phyloP scores from a whole-genome alignment of 2,329 filamentous ascomycete species.

The Trichoderma sp. region DNA sequence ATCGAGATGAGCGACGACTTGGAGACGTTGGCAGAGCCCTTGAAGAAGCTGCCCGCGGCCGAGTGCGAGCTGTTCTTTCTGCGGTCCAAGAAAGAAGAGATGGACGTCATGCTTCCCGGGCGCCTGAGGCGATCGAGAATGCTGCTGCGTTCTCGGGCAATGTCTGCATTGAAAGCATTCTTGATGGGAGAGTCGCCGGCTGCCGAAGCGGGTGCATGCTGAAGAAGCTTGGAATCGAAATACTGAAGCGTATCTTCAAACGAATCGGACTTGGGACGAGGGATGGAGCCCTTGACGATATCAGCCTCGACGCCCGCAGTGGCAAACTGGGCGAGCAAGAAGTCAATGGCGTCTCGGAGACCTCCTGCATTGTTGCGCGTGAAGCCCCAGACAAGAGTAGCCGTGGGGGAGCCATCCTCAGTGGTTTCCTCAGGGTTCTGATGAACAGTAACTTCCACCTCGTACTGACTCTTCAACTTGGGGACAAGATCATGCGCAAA shows the following conservation, averaged over 20 bases:
- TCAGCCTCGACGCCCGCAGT: constrained; percentile 86
- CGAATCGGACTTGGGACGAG: constrained; percentile 96
- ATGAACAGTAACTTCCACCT: constrained; percentile 81
- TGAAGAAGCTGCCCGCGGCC: constrained; percentile 83
- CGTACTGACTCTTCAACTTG: constrained; percentile 89
- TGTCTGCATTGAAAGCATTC: constrained; percentile 78
- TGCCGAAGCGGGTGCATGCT: constrained; percentile 82
- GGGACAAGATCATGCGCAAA: constrained; percentile 79
- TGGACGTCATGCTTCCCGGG: constrained; percentile 90
- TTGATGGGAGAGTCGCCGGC: constrained; percentile 88
- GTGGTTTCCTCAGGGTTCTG: constrained; percentile 63
- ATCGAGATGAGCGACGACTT: constrained; percentile 96
- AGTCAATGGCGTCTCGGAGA: constrained; percentile 94
- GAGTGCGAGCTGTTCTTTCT: constrained; percentile 93
- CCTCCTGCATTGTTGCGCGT: constrained; percentile 97
- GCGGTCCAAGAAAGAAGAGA: constrained; percentile 93
- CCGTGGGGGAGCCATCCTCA: constrained; percentile 60
- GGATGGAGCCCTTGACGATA: constrained; percentile 90
- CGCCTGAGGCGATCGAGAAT: constrained; percentile 94
- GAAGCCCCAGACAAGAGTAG: constrained; percentile 76
- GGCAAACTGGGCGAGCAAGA: constrained; percentile 82
- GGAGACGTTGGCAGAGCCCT: constrained; percentile 86
- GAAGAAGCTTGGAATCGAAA: constrained; percentile 95
- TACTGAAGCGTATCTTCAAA: constrained; percentile 97
- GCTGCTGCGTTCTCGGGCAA: constrained; percentile 75